These are phyloP conservation scores for Hysterium pulicare DNA, from an alignment of 2,329 filamentous ascomycete species.

Conservation along the genomic window DNA sequence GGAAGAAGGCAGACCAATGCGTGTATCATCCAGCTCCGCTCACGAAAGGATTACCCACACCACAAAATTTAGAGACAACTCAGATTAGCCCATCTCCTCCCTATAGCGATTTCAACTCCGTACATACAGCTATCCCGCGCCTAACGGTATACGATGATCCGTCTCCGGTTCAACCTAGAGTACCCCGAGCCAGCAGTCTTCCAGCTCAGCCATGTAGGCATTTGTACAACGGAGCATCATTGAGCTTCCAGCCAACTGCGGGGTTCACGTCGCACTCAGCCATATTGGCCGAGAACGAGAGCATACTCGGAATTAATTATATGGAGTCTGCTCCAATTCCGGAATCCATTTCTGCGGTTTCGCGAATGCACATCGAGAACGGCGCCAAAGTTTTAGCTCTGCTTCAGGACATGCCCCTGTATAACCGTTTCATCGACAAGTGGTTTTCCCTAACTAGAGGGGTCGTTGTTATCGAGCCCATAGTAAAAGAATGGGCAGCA, in stretches of 20 bases:
- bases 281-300: conserved; percentile 26
- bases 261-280: conserved; percentile 25
- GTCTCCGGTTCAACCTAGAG: conserved; percentile 2
- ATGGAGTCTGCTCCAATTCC: conserved; percentile 8
- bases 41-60: conserved; percentile 22
- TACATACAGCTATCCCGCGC: too few species aligned
- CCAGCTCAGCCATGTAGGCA: conserved; percentile 12
- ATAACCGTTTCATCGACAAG: conserved; percentile 30
- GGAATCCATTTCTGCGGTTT: conserved; percentile 11
- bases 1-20: conserved; percentile 26
- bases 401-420: conserved; percentile 22
- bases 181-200: conserved; percentile 13
- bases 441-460: conserved; percentile 29
- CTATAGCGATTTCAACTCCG: conserved; percentile 1
- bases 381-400: conserved; percentile 25
- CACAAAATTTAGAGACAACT: conserved; percentile 9
- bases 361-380: conserved; percentile 21
- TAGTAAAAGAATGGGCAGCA: conserved; percentile 27
- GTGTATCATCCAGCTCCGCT: conserved; percentile 36
- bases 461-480: conserved; percentile 33
- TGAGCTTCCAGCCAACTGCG: conserved; percentile 12
- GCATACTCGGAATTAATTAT: conserved; percentile 15
- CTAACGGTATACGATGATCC: conserved; percentile 4
- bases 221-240: conserved; percentile 10
- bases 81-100: conserved; percentile 11